These are phyloP conservation scores for Starmerella apis DNA, from an alignment of 805 yeast genomes.

Conservation along the genomic window DNA sequence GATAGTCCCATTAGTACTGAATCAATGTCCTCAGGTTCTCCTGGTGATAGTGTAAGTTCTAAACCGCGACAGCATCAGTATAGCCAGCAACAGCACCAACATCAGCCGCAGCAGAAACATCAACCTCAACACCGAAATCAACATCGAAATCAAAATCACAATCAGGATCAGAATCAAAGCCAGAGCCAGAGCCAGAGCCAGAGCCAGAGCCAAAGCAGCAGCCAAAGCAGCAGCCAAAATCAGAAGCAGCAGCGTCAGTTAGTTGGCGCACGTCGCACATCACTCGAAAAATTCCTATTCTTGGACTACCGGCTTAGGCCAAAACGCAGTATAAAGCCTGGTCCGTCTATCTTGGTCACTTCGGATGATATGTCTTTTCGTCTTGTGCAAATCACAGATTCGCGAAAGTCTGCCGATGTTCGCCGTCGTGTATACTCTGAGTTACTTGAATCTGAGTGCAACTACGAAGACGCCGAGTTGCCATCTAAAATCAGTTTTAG, in stretches of 20 bases:
- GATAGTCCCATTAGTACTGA: background rate
- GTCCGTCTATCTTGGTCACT: slow-evolving; percentile 45
- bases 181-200: background rate
- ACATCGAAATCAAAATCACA: background rate
- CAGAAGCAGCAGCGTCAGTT: slow-evolving; percentile 4
- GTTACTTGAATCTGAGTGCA: slow-evolving; percentile 27
- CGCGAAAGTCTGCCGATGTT: slow-evolving; percentile 31
- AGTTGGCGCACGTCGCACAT: slow-evolving; percentile 21
- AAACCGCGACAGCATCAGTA: background rate
- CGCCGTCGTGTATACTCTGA: slow-evolving; percentile 29
- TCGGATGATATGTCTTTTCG: slow-evolving; percentile 49
- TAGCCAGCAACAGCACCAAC: background rate
- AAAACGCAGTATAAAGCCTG: slow-evolving; percentile 27
- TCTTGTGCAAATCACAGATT: slow-evolving; percentile 37
- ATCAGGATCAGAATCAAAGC: background rate
- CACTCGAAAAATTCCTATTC: slow-evolving; percentile 24
- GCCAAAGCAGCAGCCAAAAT: background rate
- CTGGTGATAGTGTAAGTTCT: background rate
- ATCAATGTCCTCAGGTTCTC: background rate
- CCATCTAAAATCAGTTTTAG: slow-evolving; percentile 35
- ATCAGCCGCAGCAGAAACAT: background rate
- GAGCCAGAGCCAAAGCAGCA: background rate
- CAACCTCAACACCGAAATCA: background rate
- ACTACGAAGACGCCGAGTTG: slow-evolving; percentile 12
- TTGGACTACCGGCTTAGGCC: slow-evolving; percentile 28